These are phyloP conservation scores for Solanum hybrid DNA, from an alignment of 305 asterid genomes.

Conservation along the genomic window DNA sequence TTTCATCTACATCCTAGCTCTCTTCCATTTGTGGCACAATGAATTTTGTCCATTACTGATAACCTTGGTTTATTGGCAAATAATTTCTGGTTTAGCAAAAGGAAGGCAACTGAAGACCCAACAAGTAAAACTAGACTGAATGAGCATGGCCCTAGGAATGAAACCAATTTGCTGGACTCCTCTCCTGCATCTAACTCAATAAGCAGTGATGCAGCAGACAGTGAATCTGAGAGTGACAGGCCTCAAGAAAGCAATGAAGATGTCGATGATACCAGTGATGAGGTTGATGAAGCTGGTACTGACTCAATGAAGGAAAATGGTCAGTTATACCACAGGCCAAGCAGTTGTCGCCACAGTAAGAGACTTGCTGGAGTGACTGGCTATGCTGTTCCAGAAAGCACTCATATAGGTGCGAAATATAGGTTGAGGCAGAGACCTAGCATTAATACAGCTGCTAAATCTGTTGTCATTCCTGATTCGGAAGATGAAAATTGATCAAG, in stretches of 20 bases:
- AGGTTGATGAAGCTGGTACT: conserved; percentile 14
- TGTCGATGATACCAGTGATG: conserved; percentile 16
- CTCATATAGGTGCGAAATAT: conserved; percentile 38
- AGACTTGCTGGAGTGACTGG: conserved; percentile 43
- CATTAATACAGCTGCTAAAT: conserved; percentile 39
- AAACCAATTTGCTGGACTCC: conserved; percentile 14
- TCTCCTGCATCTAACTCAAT: conserved; percentile 21
- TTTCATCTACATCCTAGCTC: neutral
- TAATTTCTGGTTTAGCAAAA: conserved; percentile 31
- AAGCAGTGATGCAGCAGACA: conserved; percentile 28
- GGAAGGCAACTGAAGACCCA: conserved; percentile 33
- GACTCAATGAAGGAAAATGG: conserved; percentile 14
- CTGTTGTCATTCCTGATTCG: conserved; percentile 46
- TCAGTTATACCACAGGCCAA: conserved; percentile 17
- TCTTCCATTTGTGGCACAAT: neutral
- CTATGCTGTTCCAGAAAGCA: conserved; percentile 28
- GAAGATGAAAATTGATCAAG: conserved; percentile 44
- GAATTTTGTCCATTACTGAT: neutral
- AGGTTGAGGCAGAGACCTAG: conserved; percentile 55
- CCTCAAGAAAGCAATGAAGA: conserved; percentile 18
- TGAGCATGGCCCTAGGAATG: conserved; percentile 14
- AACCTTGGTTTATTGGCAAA: neutral
- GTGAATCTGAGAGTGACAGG: conserved; percentile 16
- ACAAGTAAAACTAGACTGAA: conserved; percentile 12
- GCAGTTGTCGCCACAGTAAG: conserved; percentile 31